A percentile compares a stretch with the other conserved stretches of the same genome.
These are phyloP conservation scores for Trebouxia sp. DNA, from an alignment of 139 green algal genomes.

Conservation along the genomic window DNA sequence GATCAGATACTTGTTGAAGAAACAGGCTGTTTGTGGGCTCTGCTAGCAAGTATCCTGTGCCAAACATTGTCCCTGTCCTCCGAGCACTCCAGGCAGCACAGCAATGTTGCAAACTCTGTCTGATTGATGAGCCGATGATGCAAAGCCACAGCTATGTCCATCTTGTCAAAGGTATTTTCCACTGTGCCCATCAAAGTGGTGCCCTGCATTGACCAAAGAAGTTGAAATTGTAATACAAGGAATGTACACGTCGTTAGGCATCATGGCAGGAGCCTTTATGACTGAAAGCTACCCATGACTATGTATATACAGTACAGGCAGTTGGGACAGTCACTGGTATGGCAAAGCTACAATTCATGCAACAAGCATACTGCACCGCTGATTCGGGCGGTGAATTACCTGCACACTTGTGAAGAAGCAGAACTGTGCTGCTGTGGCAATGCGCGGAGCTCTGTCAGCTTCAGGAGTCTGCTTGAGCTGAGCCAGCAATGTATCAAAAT, in stretches of 20 bases:
- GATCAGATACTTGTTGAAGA: not conserved
- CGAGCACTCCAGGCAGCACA: not conserved
- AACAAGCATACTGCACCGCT: too few relatives aligned
- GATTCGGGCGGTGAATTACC: too few relatives aligned
- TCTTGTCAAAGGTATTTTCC: slow-evolving; percentile 3
- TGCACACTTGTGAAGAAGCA: slow-evolving; percentile 21
- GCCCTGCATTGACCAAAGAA: slow-evolving; percentile 3
- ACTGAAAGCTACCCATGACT: too few relatives aligned
- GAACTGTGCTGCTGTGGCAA: slow-evolving; percentile 16
- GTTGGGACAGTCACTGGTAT: too few relatives aligned
- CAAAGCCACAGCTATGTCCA: slow-evolving; percentile 2
- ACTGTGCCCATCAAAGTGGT: slow-evolving; percentile 11
- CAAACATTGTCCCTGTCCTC: slow-evolving; percentile 21
- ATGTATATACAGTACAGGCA: too few relatives aligned
- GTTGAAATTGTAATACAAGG: too few relatives aligned
- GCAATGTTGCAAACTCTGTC: slow-evolving; percentile 11
- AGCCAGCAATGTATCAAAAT: not conserved
- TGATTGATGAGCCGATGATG: slow-evolving; percentile 4
- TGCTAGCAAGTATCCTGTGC: slow-evolving; percentile 14
- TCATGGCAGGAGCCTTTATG: too few relatives aligned
- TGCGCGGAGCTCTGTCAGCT: not conserved
- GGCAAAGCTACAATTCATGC: too few relatives aligned
- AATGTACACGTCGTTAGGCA: too few relatives aligned
- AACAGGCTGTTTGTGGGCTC: slow-evolving; percentile 18
- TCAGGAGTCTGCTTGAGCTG: not conserved